A percentile compares a stretch with the other conserved stretches of the same genome.
Evolutionary conservation across 805 yeast genomes (phyloP).

Genomic region (Myxozyma melibiosi): DNA sequence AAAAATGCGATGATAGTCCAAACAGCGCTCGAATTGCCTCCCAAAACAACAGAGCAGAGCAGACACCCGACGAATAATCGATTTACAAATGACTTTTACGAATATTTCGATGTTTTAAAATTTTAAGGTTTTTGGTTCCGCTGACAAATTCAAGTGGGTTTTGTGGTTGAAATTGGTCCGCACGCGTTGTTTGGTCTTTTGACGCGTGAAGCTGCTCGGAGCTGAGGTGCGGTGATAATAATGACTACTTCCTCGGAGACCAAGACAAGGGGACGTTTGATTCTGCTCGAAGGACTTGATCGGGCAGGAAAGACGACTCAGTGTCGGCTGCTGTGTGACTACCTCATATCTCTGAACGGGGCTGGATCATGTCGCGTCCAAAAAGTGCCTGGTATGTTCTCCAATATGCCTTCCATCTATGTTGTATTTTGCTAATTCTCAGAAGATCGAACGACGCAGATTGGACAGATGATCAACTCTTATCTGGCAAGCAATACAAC

Average conservation of each 20-base stretch:
- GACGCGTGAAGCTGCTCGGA: not conserved
- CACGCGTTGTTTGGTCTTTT: too few relatives aligned
- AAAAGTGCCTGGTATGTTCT: conserved; percentile 66
- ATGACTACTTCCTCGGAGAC: not conserved
- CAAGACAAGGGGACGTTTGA: conserved; percentile 57
- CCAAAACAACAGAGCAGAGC: too few relatives aligned
- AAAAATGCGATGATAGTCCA: not conserved
- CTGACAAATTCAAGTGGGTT: too few relatives aligned
- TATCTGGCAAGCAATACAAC: conserved; percentile 57
- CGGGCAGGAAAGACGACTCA: conserved; percentile 95
- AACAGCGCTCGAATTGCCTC: too few relatives aligned
- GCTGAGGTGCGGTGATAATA: too few relatives aligned
- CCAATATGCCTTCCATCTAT: too few relatives aligned
- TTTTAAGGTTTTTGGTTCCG: too few relatives aligned
- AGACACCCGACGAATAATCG: too few relatives aligned
- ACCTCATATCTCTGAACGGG: conserved; percentile 30
- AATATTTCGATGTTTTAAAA: too few relatives aligned
- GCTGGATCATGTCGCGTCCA: conserved; percentile 52
- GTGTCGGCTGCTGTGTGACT: conserved; percentile 47
- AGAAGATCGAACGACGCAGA: conserved; percentile 74
- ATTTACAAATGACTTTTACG: too few relatives aligned
- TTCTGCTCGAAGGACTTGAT: conserved; percentile 90
- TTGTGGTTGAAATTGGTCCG: too few relatives aligned
- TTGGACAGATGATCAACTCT: conserved; percentile 75
- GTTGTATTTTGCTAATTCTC: not conserved